Percentiles rank a stretch among this genome's conserved stretches.
phyloP scores from a whole-genome alignment of 2,329 filamentous ascomycete species.

The Hirsutella thompsonii region DNA sequence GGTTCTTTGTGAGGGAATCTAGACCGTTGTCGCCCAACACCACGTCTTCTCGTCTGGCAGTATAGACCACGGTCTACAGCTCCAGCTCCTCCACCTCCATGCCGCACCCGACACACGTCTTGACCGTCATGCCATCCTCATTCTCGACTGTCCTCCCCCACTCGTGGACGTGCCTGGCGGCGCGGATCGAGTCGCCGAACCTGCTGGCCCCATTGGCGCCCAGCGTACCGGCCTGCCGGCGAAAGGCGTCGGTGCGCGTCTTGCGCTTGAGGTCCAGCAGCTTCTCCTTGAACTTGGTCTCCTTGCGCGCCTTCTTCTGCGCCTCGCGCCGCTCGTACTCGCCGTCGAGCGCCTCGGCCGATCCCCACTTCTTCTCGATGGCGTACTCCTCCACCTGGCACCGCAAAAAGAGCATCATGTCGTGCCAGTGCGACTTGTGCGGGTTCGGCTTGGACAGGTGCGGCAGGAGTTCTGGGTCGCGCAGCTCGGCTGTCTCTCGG shows the following conservation, averaged over 20 bases:
- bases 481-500: slow-evolving; percentile 57
- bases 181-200: slow-evolving; percentile 68
- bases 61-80: too few relatives aligned
- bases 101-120: slow-evolving; percentile 64
- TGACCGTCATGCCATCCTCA: slow-evolving; percentile 62
- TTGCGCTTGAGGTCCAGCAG: slow-evolving; percentile 84
- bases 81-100: slow-evolving; percentile 71
- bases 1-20: too few relatives aligned
- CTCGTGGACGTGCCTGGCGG: slow-evolving; percentile 73
- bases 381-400: slow-evolving; percentile 94
- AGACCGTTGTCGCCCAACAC: too few relatives aligned
- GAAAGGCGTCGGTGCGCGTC: slow-evolving; percentile 81
- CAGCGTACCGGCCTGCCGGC: slow-evolving; percentile 51
- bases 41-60: too few relatives aligned
- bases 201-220: slow-evolving; percentile 37
- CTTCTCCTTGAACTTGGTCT: slow-evolving; percentile 84
- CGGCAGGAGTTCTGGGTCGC: slow-evolving; percentile 73
- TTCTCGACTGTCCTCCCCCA: slow-evolving; percentile 63
- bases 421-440: slow-evolving; percentile 91
- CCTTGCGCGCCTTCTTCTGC: slow-evolving; percentile 75
- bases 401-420: slow-evolving; percentile 95
- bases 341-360: slow-evolving; percentile 68
- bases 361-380: slow-evolving; percentile 83
- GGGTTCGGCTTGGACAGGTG: slow-evolving; percentile 86
- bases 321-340: slow-evolving; percentile 72